These are phyloP conservation scores for Pouteria glomerata DNA, from an alignment of 148 eudicot species.

Conservation along the genomic window DNA sequence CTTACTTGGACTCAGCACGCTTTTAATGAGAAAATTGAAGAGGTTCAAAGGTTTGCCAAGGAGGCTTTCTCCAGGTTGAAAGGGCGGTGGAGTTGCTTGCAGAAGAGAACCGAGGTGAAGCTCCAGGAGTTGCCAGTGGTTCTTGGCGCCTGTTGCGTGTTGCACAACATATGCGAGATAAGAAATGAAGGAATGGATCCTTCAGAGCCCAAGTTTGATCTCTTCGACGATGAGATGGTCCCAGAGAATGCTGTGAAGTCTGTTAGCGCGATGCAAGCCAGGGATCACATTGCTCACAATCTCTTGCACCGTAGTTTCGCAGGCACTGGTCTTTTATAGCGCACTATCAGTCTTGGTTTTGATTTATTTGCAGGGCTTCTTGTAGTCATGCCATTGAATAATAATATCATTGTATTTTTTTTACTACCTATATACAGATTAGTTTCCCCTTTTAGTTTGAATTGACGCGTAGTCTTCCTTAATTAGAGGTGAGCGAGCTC, in stretches of 20 bases:
- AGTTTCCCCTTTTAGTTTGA: neutral
- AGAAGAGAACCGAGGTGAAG: conserved; percentile 72
- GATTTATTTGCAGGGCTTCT: conserved; percentile 6
- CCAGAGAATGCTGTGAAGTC: conserved; percentile 47
- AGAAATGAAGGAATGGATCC: conserved; percentile 33
- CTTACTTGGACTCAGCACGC: conserved; percentile 71
- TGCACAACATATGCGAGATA: conserved; percentile 71
- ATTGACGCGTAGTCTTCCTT: neutral
- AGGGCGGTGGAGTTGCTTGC: conserved; percentile 67
- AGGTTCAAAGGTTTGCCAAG: conserved; percentile 37
- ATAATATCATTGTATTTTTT: neutral
- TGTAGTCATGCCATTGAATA: conserved; percentile 1
- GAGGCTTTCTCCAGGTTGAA: conserved; percentile 55
- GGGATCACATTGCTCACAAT: conserved; percentile 77
- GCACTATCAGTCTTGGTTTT: neutral
- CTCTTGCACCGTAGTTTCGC: conserved; percentile 54
- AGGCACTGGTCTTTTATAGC: conserved; percentile 28
- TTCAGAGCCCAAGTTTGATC: conserved; percentile 32
- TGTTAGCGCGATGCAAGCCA: conserved; percentile 27
- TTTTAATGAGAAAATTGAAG: conserved; percentile 53
- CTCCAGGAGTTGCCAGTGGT: conserved; percentile 65
- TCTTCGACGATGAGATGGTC: conserved; percentile 54
- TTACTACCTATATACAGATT: neutral
- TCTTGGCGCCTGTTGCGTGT: conserved; percentile 65
- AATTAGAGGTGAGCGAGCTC: neutral